phyloP scores from a whole-genome alignment of 1,284 basidiomycete genomes.

The Fomitopsis pinicola region DNA sequence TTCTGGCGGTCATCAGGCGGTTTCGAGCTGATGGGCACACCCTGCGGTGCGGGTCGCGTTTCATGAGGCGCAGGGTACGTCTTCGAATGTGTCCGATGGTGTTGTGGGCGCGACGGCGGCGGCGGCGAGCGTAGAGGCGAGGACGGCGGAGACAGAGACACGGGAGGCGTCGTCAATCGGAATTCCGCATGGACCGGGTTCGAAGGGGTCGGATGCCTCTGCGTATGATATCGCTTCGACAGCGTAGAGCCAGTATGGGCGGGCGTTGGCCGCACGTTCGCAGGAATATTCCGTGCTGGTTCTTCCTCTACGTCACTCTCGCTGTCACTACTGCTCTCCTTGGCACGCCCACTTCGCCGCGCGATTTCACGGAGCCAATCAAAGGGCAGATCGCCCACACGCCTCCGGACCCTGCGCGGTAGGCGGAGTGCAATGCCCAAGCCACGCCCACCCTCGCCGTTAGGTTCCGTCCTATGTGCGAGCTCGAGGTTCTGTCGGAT shows the following conservation, averaged over 20 bases:
- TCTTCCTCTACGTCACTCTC: conserved; percentile 10
- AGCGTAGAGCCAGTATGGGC: not conserved
- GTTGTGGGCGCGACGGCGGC: not conserved
- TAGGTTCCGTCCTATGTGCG: conserved; percentile 62
- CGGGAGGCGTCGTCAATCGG: conserved; percentile 9
- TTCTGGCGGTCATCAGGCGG: not conserved
- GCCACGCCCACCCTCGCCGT: conserved; percentile 51
- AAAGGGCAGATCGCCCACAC: conserved; percentile 77
- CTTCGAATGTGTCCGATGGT: not conserved
- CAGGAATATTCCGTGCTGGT: conserved; percentile 8
- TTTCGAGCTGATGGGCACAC: not conserved
- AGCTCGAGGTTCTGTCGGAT: conserved; percentile 95
- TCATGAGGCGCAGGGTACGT: not conserved
- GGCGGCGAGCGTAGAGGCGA: conserved; percentile 10
- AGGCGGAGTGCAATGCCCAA: conserved; percentile 80
- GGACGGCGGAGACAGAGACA: conserved; percentile 15
- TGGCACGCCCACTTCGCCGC: conserved; percentile 33
- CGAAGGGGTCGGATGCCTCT: not conserved
- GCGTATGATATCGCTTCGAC: not conserved
- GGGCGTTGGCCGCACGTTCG: conserved; percentile 6
- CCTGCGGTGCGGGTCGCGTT: conserved; percentile 4
- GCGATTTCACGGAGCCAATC: conserved; percentile 79
- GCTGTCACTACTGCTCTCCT: conserved; percentile 16
- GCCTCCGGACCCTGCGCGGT: conserved; percentile 53
- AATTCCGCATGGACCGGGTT: not conserved